Conservation (phyloP, 805 yeast genomes). For the Schwanniomyces sp. region DNA sequence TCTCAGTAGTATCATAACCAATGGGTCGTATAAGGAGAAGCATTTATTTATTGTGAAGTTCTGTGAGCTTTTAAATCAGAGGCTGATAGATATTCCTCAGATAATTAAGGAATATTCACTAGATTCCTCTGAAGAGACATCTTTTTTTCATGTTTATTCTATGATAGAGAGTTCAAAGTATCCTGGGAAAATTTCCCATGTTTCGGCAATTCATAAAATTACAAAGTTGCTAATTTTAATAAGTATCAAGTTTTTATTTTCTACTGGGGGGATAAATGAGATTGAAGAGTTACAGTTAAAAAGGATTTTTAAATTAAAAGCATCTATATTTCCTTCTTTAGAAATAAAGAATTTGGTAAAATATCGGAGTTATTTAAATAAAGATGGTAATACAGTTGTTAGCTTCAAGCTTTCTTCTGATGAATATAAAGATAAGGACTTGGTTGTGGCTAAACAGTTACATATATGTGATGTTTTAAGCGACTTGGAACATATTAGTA, state of each 20-base stretch:
- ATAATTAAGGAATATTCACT: slow-evolving; percentile 3
- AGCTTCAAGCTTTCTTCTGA: slow-evolving; percentile 1
- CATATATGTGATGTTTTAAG: slow-evolving; percentile 2
- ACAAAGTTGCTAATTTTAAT: slow-evolving; percentile 11
- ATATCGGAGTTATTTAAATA: neutral
- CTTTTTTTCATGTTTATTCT: slow-evolving; percentile 7
- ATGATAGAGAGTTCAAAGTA: slow-evolving; percentile 10
- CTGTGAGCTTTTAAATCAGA: slow-evolving; percentile 13
- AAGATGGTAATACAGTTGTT: slow-evolving; percentile 2
- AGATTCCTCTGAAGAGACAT: slow-evolving; percentile 3
- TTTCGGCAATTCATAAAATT: slow-evolving; percentile 12
- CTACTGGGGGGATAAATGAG: slow-evolving; percentile 15
- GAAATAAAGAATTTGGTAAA: slow-evolving; percentile 5
- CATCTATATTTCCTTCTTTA: slow-evolving; percentile 2
- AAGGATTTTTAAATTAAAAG: slow-evolving; percentile 6
- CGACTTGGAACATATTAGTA: slow-evolving; percentile 2
- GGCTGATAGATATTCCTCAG: slow-evolving; percentile 6
- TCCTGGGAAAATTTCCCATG: slow-evolving; percentile 17
- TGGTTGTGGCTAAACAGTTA: slow-evolving; percentile 1
- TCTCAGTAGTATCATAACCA: slow-evolving; percentile 18
- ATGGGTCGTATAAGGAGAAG: slow-evolving; percentile 34
- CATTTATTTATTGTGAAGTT: slow-evolving; percentile 17
- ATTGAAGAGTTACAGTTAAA: slow-evolving; percentile 9
- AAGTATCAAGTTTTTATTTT: slow-evolving; percentile 13
- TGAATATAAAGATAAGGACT: neutral